Evolutionary conservation across 2,329 filamentous ascomycete genomes (phyloP), one percentile per base, ranked within the genome.

Genomic region (Periconia sp.): DNA sequence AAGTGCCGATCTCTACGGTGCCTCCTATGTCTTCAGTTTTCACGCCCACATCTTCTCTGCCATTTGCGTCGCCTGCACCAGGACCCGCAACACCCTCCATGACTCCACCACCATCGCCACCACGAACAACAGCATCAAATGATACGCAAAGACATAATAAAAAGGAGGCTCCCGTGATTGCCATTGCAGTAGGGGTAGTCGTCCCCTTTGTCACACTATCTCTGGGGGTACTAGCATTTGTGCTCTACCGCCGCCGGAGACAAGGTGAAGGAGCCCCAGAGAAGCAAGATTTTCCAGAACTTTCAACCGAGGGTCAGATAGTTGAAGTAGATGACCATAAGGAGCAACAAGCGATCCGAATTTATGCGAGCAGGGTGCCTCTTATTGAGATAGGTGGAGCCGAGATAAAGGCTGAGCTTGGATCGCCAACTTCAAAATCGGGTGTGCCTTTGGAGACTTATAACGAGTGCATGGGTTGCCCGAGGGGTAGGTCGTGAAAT

Each of bases 141-240:
- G 14, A 17, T 19, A 27, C 33, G 15, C 33, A 37, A 37, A 37
- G 11, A 42, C 43, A 46, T 46, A n/a, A 30, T 41, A 18, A 47
- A 18, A 50, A 42, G 14, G 45, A 53, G 9, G 40, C 19, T 15
- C 37, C 47, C 9, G 47, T 45, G 10, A 51, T 49, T 17, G 48
- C 53, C 30, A 58, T 60, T 13, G 50, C 49, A 7, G 45, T 44
- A 11, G 50, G 53, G 1, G 51, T 56, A n/a, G 47, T 43, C 13
- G 40, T 58, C n/a, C 57, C 55, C n/a, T 23, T 58, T 6, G 53
- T 41, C 13, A 18, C 54, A 33, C 48, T 60, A 11, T 48, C 46
- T 7, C n/a, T 57, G 1, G 45, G 47, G n/a, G 14, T 52, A 6
- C 30, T 46, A 15, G 45, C 41, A n/a, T 50, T 57, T 27, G n/a